A percentile compares a stretch with the other conserved stretches of the same genome.
Conservation (phyloP, 257 asterid genomes). For the Rauvolfia tetraphylla region DNA sequence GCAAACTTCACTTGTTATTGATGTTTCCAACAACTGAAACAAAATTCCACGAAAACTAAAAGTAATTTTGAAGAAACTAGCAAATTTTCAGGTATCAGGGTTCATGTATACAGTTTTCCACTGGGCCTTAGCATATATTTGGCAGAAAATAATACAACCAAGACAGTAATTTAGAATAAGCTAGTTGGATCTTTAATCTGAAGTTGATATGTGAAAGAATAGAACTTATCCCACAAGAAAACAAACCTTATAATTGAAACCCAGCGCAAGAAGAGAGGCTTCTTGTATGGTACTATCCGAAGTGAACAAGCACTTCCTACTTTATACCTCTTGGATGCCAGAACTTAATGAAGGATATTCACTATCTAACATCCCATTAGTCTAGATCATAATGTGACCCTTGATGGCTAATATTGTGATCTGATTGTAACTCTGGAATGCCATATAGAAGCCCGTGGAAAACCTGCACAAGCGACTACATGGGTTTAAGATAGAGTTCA, state of each 20-base stretch:
- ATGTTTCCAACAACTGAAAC: no score
- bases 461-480: background rate
- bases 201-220: background rate
- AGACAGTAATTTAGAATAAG: background rate
- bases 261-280: background rate
- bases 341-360: background rate
- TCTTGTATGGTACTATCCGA: background rate
- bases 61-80: background rate
- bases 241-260: background rate
- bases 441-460: background rate
- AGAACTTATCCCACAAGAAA: background rate
- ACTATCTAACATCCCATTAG: no score
- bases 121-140: background rate
- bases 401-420: background rate
- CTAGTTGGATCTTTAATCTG: background rate
- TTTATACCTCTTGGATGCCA: background rate
- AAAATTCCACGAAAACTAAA: background rate
- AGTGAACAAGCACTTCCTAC: background rate
- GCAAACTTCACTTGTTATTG: background rate
- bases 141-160: background rate
- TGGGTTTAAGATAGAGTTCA: background rate
- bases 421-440: background rate
- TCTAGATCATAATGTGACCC: background rate
- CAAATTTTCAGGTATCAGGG: background rate
- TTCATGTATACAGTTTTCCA: background rate